Evolutionary conservation across 1,284 basidiomycete species (phyloP), one percentile per base, ranked within the genome.

Genomic region (Dichomitus squalens): DNA sequence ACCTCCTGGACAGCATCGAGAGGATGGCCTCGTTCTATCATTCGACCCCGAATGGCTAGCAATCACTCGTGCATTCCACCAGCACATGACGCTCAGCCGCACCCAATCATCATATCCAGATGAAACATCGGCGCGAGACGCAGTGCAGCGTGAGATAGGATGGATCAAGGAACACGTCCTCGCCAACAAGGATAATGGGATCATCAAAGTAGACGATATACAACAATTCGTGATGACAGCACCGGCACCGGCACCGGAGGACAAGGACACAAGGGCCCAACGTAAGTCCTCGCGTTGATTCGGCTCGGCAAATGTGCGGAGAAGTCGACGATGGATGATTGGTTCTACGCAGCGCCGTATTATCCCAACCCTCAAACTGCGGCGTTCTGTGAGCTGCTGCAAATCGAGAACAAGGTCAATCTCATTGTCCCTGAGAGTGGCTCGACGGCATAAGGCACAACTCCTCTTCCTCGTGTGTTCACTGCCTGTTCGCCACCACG

Each of bases 31-130:
- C 16, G 50, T 59, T 1, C 63, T 90, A 29, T 77, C 80, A 1
- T 98, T 86, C 73, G 93, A 97, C 70, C 88, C 88, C 3, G 84
- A 94, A 72, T 99, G 96, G 97, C 85, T 99, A 21, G 95, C 95
- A 0, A 95, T 98, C 70, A 88, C 87, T 0, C 88, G 92, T 5
- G 94, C 92, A 0, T 88, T 96, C 64, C 87, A 96, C 64, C 85
- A 87, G 0, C 89, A 84, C 74, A 82, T 98, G 59, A 87, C 90
- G 1, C 76, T 77, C 0, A 70, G 72, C 4, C 77, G 72, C 4
- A 71, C 73, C 7, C 84, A 87, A 53, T 70, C 75, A 1, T 62
- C 75, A 0, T 88, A 93, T 57, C 90, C 92, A 0, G 79, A 80
- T 2, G 82, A 85, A 44, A 70, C 73, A 1, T 76, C 82, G 3